Base-by-base conservation (phyloP, 164 flowering plant genomes). In the Pachysandra terminalis region DNA sequence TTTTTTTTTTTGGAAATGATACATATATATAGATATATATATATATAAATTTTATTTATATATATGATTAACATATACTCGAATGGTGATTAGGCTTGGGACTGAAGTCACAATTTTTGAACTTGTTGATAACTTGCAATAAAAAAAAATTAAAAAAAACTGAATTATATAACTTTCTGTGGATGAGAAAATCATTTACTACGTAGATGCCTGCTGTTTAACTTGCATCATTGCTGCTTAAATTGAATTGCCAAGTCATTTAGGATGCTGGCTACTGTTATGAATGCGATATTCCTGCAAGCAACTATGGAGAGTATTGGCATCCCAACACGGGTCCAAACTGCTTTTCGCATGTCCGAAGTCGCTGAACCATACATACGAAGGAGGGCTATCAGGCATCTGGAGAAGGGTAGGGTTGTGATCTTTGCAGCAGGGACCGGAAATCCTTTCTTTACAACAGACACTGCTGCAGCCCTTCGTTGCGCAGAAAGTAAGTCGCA, bases 261-360 rank as follows among this genome's bases (percentile, higher is more conserved):
- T 67, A 93, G 97, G 82, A 96, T 96, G 99, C 76, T 96, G 80
- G 98, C 99, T 59, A 95, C 99, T 65, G 97, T 95, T 25, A 95
- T 92, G 99, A 95, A 95, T 81, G 97, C 99, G n/a, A 90, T 95
- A 80, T 95, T 86, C 76, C 83, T 95, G 71, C 99, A 95, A 87
- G 99, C 99, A 79, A 90, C 99, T 53, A 95, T 95, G 99, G 98
- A 95, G 77, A 95, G 98, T 73, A 86, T 95, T 65, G 99, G 99
- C 63, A 92, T 95, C 65, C 96, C 99, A 63, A 92, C 99, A 14
- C 86, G 99, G 52, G 98, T 95, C 32, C 99, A 95, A 78, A 95
- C 98, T 68, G 99, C 99, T 67, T 95, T 95, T 74, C 89, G 99
- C 59, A 92, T 95, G 97, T 89, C 98, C 61, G 99, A 95, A 82